These are phyloP conservation scores for Penicillium sp. DNA, from an alignment of 2,329 filamentous ascomycete genomes.

Conservation along the genomic window DNA sequence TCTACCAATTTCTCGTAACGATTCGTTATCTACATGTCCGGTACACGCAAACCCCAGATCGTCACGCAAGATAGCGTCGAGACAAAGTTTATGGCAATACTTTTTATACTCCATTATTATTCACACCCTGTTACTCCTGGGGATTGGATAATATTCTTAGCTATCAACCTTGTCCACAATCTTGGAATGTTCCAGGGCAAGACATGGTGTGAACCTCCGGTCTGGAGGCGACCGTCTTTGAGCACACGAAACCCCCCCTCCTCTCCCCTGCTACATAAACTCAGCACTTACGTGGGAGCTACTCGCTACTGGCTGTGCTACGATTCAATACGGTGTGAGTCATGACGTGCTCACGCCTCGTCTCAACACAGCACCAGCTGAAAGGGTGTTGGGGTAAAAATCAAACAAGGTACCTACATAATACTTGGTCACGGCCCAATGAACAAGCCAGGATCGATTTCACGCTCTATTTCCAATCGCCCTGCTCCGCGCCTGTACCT, in stretches of 20 bases:
- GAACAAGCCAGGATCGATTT: not conserved
- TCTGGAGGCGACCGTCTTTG: not conserved
- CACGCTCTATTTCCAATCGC: constrained; percentile 18
- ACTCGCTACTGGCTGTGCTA: not conserved
- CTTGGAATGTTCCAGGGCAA: too few relatives aligned
- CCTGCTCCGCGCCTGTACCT: constrained; percentile 1
- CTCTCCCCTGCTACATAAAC: not conserved
- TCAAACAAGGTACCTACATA: not conserved
- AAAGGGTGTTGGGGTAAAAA: not conserved
- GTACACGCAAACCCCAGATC: not conserved
- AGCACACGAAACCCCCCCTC: not conserved
- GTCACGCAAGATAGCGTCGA: not conserved
- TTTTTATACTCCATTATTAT: not conserved
- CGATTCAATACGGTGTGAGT: constrained; percentile 13
- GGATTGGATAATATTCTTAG: not conserved
- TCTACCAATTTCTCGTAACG: constrained; percentile 1
- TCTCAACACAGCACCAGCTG: too few relatives aligned
- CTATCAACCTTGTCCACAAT: not conserved
- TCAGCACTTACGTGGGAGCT: not conserved
- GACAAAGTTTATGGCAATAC: not conserved
- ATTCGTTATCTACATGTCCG: constrained; percentile 1
- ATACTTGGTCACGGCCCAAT: too few relatives aligned
- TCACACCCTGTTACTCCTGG: not conserved
- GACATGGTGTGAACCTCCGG: too few relatives aligned
- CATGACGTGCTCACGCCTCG: constrained; percentile 18